Evolutionary conservation across 164 flowering plant genomes (phyloP).

Genomic region (Chimonanthus praecox): DNA sequence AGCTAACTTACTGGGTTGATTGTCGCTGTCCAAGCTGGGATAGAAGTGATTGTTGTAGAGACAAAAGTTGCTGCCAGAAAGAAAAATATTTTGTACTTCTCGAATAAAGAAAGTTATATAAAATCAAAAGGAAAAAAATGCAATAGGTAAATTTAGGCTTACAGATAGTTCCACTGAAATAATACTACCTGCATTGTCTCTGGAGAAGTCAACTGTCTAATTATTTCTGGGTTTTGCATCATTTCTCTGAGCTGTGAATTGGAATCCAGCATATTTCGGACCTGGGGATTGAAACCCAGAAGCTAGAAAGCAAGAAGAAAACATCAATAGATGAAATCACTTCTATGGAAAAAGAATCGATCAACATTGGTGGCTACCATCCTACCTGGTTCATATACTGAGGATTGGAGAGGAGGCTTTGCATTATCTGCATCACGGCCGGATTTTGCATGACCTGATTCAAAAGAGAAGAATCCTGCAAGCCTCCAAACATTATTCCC

Average conservation of each 20-base stretch:
- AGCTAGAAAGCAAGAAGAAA: slow-evolving; percentile 23
- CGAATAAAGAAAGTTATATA: not conserved
- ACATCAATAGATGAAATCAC: not conserved
- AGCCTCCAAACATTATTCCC: slow-evolving; percentile 45
- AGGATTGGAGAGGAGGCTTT: slow-evolving; percentile 53
- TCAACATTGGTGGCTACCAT: not conserved
- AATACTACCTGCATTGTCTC: slow-evolving; percentile 51
- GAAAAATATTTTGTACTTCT: not conserved
- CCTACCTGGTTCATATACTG: slow-evolving; percentile 59
- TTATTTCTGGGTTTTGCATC: slow-evolving; percentile 70
- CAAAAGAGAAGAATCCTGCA: slow-evolving; percentile 44
- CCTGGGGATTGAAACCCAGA: slow-evolving; percentile 38
- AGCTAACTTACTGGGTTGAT: slow-evolving; percentile 37
- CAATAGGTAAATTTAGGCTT: not conserved
- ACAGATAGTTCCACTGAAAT: not conserved
- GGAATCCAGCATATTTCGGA: slow-evolving; percentile 39
- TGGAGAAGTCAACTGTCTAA: slow-evolving; percentile 63
- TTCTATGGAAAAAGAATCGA: not conserved
- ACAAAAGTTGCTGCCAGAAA: slow-evolving; percentile 44
- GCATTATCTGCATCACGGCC: slow-evolving; percentile 83
- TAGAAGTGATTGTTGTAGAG: slow-evolving; percentile 51
- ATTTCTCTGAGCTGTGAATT: slow-evolving; percentile 56
- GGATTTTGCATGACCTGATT: slow-evolving; percentile 86
- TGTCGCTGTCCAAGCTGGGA: slow-evolving; percentile 36
- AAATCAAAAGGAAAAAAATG: too few relatives aligned